These are phyloP conservation scores for Hortiboletus campestris DNA, from an alignment of 768 basidiomycete genomes.

Conservation along the genomic window DNA sequence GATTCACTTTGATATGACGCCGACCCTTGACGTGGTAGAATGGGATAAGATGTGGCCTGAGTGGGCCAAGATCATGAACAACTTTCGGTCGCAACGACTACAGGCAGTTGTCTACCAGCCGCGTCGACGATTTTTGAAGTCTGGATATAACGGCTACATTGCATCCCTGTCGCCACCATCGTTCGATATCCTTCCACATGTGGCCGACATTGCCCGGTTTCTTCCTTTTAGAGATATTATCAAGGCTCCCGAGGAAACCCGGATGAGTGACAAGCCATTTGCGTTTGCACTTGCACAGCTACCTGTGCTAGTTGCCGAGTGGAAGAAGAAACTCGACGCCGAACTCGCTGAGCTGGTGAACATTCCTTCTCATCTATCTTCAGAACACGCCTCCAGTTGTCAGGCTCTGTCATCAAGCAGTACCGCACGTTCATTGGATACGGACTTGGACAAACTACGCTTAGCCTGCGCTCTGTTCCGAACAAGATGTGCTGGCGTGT, in stretches of 20 bases:
- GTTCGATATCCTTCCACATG: background rate
- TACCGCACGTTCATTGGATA: background rate
- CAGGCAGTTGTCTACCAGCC: background rate
- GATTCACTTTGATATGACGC: background rate
- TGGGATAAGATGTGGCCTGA: constrained; percentile 4
- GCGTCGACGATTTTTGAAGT: background rate
- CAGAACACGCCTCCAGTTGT: background rate
- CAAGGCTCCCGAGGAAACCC: background rate
- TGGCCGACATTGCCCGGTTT: background rate
- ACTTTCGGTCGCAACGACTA: background rate
- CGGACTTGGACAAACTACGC: background rate
- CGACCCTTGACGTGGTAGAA: background rate
- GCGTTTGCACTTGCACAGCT: constrained; percentile 9
- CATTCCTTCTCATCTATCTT: background rate
- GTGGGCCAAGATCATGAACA: constrained; percentile 2
- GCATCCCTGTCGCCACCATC: background rate
- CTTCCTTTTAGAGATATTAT: background rate
- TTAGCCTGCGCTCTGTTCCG: constrained; percentile 10
- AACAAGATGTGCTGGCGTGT: background rate
- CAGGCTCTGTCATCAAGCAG: background rate
- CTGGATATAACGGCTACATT: background rate
- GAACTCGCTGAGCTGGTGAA: constrained; percentile 5
- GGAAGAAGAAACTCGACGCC: constrained; percentile 5
- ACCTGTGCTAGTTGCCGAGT: background rate
- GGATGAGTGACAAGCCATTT: background rate